A percentile compares a stretch with the other conserved stretches of the same genome.
These are phyloP conservation scores for Ganoderma sp. DNA, from an alignment of 1,284 basidiomycete genomes.

Conservation along the genomic window DNA sequence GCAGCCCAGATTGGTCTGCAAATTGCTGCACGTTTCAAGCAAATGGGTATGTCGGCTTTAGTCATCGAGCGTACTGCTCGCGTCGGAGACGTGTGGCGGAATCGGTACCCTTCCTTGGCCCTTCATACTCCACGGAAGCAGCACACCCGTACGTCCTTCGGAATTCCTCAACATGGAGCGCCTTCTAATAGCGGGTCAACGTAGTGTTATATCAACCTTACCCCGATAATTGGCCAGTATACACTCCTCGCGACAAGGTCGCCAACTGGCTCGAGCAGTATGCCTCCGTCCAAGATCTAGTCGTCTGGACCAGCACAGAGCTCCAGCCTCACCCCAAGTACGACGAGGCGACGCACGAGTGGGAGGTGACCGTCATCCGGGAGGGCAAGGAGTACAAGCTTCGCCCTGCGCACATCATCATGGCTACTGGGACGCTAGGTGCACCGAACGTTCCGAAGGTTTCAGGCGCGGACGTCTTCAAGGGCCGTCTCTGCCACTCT, in stretches of 20 bases:
- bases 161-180: neutral
- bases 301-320: constrained; percentile 65
- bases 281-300: constrained; percentile 63
- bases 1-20: constrained; percentile 61
- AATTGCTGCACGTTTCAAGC: constrained; percentile 57
- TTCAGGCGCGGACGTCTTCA: constrained; percentile 47
- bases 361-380: constrained; percentile 55
- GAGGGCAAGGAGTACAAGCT: constrained; percentile 50
- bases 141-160: constrained; percentile 38
- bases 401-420: constrained; percentile 60
- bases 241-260: constrained; percentile 45
- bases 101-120: constrained; percentile 55
- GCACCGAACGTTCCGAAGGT: constrained; percentile 51
- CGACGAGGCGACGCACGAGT: constrained; percentile 49
- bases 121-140: constrained; percentile 51
- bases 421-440: constrained; percentile 62
- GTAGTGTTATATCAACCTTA: constrained; percentile 46
- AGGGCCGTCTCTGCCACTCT: constrained; percentile 51
- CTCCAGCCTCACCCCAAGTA: constrained; percentile 43
- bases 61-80: constrained; percentile 53
- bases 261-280: constrained; percentile 72
- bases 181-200: neutral
- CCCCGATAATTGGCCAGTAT: constrained; percentile 40
- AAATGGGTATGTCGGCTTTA: constrained; percentile 54
- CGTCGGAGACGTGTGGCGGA: constrained; percentile 62